Evolutionary conservation across 805 yeast species (phyloP).

Genomic region (Cyberlindnera mrakii): DNA sequence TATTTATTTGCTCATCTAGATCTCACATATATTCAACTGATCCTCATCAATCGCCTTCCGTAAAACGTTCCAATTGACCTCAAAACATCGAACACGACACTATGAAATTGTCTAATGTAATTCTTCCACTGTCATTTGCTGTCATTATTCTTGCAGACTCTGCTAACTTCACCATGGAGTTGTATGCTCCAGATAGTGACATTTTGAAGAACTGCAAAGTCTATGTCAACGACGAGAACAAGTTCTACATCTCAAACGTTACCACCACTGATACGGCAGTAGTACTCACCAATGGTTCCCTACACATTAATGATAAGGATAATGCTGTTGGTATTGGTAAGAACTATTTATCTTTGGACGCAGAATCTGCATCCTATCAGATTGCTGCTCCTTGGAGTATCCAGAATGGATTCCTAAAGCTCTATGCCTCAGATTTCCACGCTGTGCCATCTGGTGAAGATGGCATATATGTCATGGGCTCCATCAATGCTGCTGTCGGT

Average conservation of each 20-base stretch:
- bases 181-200: conserved; percentile 13
- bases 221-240: conserved; percentile 12
- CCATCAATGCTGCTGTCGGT: conserved; percentile 15
- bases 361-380: conserved; percentile 4
- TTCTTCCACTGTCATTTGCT: not conserved
- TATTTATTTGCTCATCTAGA: no score
- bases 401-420: conserved; percentile 11
- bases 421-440: conserved; percentile 15
- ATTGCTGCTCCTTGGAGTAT: conserved; percentile 13
- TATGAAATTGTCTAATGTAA: not conserved
- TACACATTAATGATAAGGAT: conserved; percentile 1
- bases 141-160: conserved; percentile 7
- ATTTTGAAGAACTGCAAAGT: conserved; percentile 18
- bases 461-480: conserved; percentile 13
- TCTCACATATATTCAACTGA: no score
- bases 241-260: conserved; percentile 4
- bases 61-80: no score
- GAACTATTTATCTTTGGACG: conserved; percentile 10
- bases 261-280: conserved; percentile 1
- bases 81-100: no score
- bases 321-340: conserved; percentile 13
- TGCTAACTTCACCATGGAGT: conserved; percentile 1
- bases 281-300: conserved; percentile 7
- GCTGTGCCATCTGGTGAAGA: conserved; percentile 16
- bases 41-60: no score